A percentile compares a stretch with the other conserved stretches of the same genome.
Evolutionary conservation across 441 rosid species (phyloP).

Genomic region (Populus hybrid): DNA sequence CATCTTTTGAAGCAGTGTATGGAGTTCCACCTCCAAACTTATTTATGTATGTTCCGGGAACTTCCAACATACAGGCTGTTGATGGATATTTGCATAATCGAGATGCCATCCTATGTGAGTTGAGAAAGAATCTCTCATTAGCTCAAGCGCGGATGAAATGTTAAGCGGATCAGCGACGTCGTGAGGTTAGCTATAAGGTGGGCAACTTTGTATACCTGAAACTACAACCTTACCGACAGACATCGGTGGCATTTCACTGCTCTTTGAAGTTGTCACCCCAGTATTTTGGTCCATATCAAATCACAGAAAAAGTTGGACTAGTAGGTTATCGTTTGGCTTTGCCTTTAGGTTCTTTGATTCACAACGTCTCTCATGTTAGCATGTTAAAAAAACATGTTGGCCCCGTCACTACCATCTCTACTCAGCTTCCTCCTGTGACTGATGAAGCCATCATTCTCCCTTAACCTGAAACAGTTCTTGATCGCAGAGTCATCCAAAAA

Average conservation of each 20-base stretch:
- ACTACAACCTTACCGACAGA: background rate
- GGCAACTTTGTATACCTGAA: background rate
- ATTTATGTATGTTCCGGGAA: background rate
- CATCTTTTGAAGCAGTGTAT: background rate
- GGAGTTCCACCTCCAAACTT: background rate
- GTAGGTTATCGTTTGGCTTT: background rate
- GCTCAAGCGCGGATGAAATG: background rate
- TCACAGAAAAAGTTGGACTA: background rate
- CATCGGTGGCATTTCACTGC: background rate
- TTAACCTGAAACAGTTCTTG: background rate
- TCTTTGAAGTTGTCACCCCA: background rate
- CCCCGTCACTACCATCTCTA: too few species aligned
- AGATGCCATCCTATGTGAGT: background rate
- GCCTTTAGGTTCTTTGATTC: background rate
- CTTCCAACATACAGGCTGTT: background rate
- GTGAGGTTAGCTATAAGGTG: background rate
- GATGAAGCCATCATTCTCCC: background rate
- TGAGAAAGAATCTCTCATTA: background rate
- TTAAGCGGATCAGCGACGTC: background rate
- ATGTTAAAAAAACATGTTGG: too few species aligned
- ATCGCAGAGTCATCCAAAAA: background rate
- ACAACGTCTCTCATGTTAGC: background rate
- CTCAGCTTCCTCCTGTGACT: too few species aligned
- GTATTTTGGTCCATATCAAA: background rate
- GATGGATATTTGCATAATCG: background rate